Percentiles rank a stretch among this genome's conserved stretches.
phyloP scores from a whole-genome alignment of 202 grass and related monocot species.

The Cymbopogon flexuosus region DNA sequence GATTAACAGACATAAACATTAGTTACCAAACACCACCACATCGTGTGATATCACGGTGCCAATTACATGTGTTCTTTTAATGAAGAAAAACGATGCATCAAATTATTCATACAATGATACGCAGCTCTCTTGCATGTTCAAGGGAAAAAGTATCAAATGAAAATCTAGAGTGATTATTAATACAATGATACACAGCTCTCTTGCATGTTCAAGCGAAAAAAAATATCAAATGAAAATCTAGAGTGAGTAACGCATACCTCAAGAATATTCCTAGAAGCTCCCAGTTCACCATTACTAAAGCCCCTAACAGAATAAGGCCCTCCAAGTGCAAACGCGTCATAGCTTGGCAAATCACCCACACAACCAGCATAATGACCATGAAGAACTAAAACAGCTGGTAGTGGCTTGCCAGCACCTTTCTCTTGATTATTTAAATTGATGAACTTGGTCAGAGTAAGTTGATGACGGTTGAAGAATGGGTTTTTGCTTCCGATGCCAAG shows the following conservation, averaged over 20 bases:
- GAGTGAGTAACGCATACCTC: constrained; percentile 54
- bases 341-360: constrained; percentile 90
- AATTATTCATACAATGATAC: neutral
- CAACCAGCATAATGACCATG: constrained; percentile 88
- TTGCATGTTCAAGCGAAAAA: no score
- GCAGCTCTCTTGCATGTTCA: no score
- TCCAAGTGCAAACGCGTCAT: constrained; percentile 91
- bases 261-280: constrained; percentile 89
- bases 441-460: constrained; percentile 80
- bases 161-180: no score
- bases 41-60: neutral
- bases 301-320: constrained; percentile 93
- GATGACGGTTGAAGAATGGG: constrained; percentile 90
- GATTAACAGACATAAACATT: constrained; percentile 22
- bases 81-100: neutral
- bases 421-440: constrained; percentile 78
- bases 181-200: no score
- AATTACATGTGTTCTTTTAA: constrained; percentile 1
- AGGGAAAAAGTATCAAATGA: no score
- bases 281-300: constrained; percentile 84
- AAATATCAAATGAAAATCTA: neutral
- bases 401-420: constrained; percentile 68
- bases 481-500: constrained; percentile 92
- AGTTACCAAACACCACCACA: neutral
- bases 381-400: constrained; percentile 80